Evolutionary conservation across 768 basidiomycete genomes (phyloP).

Genomic region (Lactarius hatsudake): DNA sequence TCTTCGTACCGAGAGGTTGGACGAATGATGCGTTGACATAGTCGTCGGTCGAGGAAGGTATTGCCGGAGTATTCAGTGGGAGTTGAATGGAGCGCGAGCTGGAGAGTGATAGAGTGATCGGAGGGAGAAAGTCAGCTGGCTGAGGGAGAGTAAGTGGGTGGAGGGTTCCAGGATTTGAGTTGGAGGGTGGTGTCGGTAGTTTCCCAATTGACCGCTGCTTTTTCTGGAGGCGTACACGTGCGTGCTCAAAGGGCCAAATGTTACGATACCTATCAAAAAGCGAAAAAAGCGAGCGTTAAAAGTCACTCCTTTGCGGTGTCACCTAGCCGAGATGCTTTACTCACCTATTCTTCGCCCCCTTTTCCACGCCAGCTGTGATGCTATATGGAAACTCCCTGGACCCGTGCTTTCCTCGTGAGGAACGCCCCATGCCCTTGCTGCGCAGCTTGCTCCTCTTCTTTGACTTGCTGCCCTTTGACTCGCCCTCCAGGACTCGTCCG

Average conservation of each 20-base stretch:
- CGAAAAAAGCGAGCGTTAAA: conserved; percentile 4
- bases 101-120: conserved; percentile 10
- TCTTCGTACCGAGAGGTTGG: conserved; percentile 76
- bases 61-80: conserved; percentile 21
- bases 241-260: conserved; percentile 97
- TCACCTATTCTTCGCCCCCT: conserved; percentile 89
- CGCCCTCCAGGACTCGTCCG: conserved; percentile 29
- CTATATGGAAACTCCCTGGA: conserved; percentile 68
- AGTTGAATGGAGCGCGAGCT: conserved; percentile 15
- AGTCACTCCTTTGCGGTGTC: not conserved
- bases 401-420: conserved; percentile 22
- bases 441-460: conserved; percentile 30
- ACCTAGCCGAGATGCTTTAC: conserved; percentile 26
- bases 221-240: conserved; percentile 68
- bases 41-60: conserved; percentile 57
- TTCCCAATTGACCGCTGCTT: conserved; percentile 12
- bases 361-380: conserved; percentile 94
- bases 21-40: conserved; percentile 96
- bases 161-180: conserved; percentile 15
- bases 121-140: conserved; percentile 25
- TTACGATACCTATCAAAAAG: conserved; percentile 69
- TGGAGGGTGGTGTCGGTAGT: conserved; percentile 4
- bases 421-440: conserved; percentile 22
- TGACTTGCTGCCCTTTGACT: conserved; percentile 20
- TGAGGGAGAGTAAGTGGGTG: conserved; percentile 19